Evolutionary conservation across 495 filamentous ascomycete genomes (phyloP), one percentile per base, ranked within the genome.

Genomic region (Cercophora sp.): DNA sequence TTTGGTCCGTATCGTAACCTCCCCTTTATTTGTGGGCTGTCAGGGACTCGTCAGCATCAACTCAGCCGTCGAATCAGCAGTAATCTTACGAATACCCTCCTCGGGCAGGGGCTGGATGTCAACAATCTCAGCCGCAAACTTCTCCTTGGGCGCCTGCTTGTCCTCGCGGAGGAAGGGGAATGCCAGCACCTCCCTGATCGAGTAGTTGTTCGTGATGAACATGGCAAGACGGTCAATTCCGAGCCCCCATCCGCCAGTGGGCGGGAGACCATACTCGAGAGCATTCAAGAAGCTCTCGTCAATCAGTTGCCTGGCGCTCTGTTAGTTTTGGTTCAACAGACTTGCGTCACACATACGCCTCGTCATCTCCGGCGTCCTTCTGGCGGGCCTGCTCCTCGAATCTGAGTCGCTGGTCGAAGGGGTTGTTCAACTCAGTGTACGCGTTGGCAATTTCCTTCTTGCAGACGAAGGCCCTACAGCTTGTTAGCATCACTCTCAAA

Each of bases 341-440:
- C 19, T 15, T 2, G 23, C 18, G 2, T 24, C 6, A 20, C 40
- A 58, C 54, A 9, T 58, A 58, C 1, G 91, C 93, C 74, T 98
- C 93, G 58, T 96, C 91, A 60, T 98, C 94, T 64, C 94, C 93
- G 72, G 94, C 87, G 32, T 83, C 91, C 75, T 97, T 98, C 79
- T 97, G 91, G 56, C 81, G 76, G 13, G 91, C 92, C 71, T 98
- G 94, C 79, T 98, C 92, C 68, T 96, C 89, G 73, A 98, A 97
- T 29, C 91, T 85, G 51, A 93, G 75, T 44, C 93, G 80, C 71
- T 97, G 93, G 68, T 95, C 89, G 65, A 96, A 92, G 47, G 92
- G 89, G 64, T 96, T 86, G 79, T 98, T 97, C 77, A 97, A 83
- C 79, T 97, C 93, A 11, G 93, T 99, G 75, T 97, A 97, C 2